phyloP scores from a whole-genome alignment of 2,329 filamentous ascomycete genomes.

The Fusarium sp. region DNA sequence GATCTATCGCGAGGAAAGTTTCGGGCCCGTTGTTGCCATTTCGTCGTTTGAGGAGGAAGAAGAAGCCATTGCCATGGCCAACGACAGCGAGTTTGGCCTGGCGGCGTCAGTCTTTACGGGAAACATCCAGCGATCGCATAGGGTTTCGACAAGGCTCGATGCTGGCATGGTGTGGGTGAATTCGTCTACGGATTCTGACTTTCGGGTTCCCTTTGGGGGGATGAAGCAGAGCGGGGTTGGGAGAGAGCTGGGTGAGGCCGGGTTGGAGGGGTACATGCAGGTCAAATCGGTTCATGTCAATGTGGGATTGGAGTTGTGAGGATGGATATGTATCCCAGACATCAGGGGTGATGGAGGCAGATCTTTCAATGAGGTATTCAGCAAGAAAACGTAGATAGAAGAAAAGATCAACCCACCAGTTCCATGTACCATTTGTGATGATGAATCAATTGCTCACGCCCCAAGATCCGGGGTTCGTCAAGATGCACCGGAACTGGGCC shows the following conservation, averaged over 20 bases:
- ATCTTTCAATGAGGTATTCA: too few species aligned
- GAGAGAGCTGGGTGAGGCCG: neutral
- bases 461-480: neutral
- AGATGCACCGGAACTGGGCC: neutral
- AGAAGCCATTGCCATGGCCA: neutral
- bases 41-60: neutral
- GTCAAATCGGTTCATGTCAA: neutral
- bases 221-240: neutral
- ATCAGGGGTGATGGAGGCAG: neutral
- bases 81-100: neutral
- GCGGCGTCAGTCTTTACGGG: neutral
- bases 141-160: neutral
- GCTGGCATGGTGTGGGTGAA: neutral
- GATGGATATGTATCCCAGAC: neutral
- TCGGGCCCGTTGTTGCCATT: neutral
- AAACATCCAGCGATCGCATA: neutral
- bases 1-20: neutral
- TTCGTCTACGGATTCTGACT: neutral
- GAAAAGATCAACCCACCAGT: too few species aligned
- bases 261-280: neutral
- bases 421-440: neutral
- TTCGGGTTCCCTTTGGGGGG: neutral
- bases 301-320: neutral
- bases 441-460: neutral
- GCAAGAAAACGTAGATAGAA: too few species aligned